Base-by-base conservation (phyloP, 2,329 filamentous ascomycete species). In the Trichocomaceae sp. region DNA sequence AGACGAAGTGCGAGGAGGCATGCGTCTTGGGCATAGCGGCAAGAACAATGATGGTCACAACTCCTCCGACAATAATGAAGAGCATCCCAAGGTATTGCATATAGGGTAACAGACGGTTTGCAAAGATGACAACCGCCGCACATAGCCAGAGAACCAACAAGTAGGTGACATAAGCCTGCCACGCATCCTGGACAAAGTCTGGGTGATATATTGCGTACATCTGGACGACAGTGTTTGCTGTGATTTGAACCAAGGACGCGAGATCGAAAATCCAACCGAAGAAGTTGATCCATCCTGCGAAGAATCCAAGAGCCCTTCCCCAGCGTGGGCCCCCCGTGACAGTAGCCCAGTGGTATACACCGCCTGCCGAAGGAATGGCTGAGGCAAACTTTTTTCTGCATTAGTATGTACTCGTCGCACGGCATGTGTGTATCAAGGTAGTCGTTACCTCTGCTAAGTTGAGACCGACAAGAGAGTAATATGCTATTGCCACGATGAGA, bases 301-400 rank as follows among this genome's bases (percentile, higher is more conserved):
- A 61, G 58, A 76, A 78, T 1, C 52, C 52, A 5, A 50, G n/a
- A 2, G 46, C 33, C 12, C 52, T 12, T 9, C 52, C 52, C 45
- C 47, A 61, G 26, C 64, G 66, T 0, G 76, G 76, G 2, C 75
- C 74, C 8, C 49, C 45, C 15, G 78, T 70, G 1, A 72, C 74
- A 7, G 75, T 75, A 29, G 76, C 75, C 77, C 76, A 79, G 60
- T 78, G 76, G 53, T 79, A 79, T 72, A 77, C 76, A 41, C 76
- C 76, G 22, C 76, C 77, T 53, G 73, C 72, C 9, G 74, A 76
- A 3, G 77, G 77, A 54, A 77, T 77, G 1, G 73, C 71, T 2
- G 74, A 77, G 9, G 77, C 75, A 48, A 79, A 73, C 59, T 79
- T 5, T 6, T 17, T n/a, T 8, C 2, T 19, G 35, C 19, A 2